Conservation (phyloP, 2,329 filamentous ascomycete genomes). For the Monilinia fructigena region DNA sequence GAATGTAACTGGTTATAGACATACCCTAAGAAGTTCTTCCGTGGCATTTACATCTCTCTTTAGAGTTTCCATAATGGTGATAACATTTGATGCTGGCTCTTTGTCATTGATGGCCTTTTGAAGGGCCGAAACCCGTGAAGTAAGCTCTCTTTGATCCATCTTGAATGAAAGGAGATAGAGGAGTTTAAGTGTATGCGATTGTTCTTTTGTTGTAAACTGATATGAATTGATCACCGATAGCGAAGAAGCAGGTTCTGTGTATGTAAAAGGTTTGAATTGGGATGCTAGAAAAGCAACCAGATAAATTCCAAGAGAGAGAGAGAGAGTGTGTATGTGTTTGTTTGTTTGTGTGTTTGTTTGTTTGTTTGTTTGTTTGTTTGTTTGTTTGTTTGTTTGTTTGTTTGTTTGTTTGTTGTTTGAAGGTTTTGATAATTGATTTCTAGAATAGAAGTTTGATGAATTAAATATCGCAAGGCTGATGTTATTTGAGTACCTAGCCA, state of each 20-base stretch:
- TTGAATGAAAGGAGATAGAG: slow-evolving; percentile 19
- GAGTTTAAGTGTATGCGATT: slow-evolving; percentile 18
- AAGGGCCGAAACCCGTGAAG: slow-evolving; percentile 53
- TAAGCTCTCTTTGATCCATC: slow-evolving; percentile 39
- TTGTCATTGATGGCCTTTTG: slow-evolving; percentile 74
- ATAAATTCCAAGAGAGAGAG: slow-evolving; percentile 4
- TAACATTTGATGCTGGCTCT: slow-evolving; percentile 69
- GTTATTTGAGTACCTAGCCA: neutral
- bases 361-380: neutral
- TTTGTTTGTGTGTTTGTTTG: too few species aligned
- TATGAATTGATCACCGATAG: neutral
- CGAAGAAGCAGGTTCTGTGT: neutral
- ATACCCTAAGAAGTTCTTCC: slow-evolving; percentile 81
- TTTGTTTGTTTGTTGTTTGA: too few species aligned
- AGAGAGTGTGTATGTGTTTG: neutral
- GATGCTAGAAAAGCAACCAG: neutral
- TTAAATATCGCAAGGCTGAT: slow-evolving; percentile 20
- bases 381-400: neutral
- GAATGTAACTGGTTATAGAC: slow-evolving; percentile 40
- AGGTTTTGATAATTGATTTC: too few species aligned
- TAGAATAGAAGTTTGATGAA: neutral
- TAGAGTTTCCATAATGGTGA: slow-evolving; percentile 73
- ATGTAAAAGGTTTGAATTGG: neutral
- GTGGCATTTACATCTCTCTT: slow-evolving; percentile 79
- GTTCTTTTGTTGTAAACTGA: slow-evolving; percentile 5